Percentiles rank a stretch among this genome's conserved stretches.
phyloP scores from a whole-genome alignment of 208 protist genomes.

The Trypanosoma avium region DNA sequence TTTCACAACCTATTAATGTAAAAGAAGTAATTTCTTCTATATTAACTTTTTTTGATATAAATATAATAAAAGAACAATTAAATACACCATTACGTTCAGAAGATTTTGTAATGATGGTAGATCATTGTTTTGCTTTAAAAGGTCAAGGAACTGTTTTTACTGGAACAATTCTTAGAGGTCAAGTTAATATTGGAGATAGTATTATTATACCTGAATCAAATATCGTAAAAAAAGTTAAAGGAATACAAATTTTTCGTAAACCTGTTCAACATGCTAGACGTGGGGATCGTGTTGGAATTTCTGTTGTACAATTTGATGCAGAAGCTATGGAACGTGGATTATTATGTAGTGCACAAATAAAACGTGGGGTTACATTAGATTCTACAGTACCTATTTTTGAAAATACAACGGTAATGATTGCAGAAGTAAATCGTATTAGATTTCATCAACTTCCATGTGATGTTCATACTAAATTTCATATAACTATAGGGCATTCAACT shows the following conservation, averaged over 20 bases:
- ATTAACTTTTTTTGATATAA: slow-evolving; percentile 32
- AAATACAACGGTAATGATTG: slow-evolving; percentile 42
- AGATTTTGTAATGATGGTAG: slow-evolving; percentile 94
- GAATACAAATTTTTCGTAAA: slow-evolving; percentile 94
- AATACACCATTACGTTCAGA: slow-evolving; percentile 5
- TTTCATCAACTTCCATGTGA: slow-evolving; percentile 73
- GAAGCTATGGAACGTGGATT: slow-evolving; percentile 88
- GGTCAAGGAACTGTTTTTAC: slow-evolving; percentile 97
- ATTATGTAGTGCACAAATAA: slow-evolving; percentile 41
- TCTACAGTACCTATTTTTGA: background rate
- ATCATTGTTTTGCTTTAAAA: slow-evolving; percentile 98
- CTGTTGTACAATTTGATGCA: slow-evolving; percentile 92
- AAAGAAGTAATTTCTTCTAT: slow-evolving; percentile 41
- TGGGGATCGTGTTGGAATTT: slow-evolving; percentile 93
- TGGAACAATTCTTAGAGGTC: slow-evolving; percentile 93
- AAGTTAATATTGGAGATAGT: slow-evolving; percentile 71
- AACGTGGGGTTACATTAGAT: background rate
- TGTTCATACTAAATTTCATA: slow-evolving; percentile 72
- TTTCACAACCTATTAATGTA: slow-evolving; percentile 29
- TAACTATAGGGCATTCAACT: slow-evolving; percentile 85
- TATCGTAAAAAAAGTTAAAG: slow-evolving; percentile 87
- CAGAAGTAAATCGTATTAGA: slow-evolving; percentile 66
- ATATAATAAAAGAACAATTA: slow-evolving; percentile 24
- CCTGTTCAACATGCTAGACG: slow-evolving; percentile 67
- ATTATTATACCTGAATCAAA: slow-evolving; percentile 91